Base-by-base conservation (phyloP, 2,329 filamentous ascomycete genomes). In the Aspergillus transmontanensis region DNA sequence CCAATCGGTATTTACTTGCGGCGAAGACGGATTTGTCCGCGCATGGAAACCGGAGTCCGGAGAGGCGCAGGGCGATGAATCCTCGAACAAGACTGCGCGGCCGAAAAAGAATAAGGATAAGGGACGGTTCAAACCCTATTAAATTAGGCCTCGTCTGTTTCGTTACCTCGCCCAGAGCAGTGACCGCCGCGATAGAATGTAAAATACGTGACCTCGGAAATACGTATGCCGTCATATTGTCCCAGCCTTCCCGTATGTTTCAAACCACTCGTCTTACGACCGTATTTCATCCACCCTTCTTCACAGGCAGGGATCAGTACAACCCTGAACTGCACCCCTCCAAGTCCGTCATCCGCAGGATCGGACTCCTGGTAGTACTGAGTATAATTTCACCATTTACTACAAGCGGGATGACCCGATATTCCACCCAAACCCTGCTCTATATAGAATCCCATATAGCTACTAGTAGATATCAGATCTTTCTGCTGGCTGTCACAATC, bases 1-100 rank as follows among this genome's bases (percentile, higher is more conserved):
- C 23, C 72, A 76, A 58, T 75, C 75, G 0, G 76, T 82, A 34
- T 81, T 80, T 62, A 82, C 80, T 5, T 78, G 79, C 59, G 80
- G 79, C 19, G 80, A 82, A 63, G 80, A 82, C 65, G 80, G 80
- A 2, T 72, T 76, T 34, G 75, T 80, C 23, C 77, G 78, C 30
- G 72, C 71, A 26, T 80, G 78, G 78, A 78, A 71, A 59, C 69
- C 73, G 11, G 73, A 70, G 5, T 66, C 51, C 14, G 70, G 63
- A 9, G 64, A 62, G 10, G 58, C 55, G 9, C 63, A 68, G 50
- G 21, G 53, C 41, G 60, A 67, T 34, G 60, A 67, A 39, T 62
- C 62, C 14, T 65, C 66, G 32, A 60, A 61, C 43, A 76, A 73
- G 65, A 58, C 68, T 9, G 62, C 69, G 16, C 69, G 72, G 57